A percentile compares a stretch with the other conserved stretches of the same genome.
phyloP scores from a whole-genome alignment of 2,329 filamentous ascomycete genomes.

The Ceratocystis colombiana region DNA sequence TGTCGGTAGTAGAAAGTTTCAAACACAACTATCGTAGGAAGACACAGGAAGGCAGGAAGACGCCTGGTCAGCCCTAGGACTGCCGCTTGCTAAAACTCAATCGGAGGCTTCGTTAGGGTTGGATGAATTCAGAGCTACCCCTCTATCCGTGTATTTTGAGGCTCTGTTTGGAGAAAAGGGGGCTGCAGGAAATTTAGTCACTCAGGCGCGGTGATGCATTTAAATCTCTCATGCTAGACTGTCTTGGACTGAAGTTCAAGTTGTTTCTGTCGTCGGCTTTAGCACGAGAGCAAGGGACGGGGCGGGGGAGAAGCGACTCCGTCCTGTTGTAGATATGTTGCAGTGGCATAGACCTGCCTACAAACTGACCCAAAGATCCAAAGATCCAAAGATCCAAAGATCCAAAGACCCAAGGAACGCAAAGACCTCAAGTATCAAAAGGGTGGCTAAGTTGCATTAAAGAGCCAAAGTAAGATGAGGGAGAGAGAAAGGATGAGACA shows the following conservation, averaged over 20 bases:
- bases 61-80: neutral
- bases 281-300: neutral
- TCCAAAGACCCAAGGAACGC: too few species aligned
- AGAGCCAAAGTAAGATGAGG: too few species aligned
- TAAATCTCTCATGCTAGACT: neutral
- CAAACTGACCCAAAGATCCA: too few species aligned
- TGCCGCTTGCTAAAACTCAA: neutral
- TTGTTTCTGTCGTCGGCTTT: neutral
- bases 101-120: neutral
- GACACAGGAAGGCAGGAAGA: neutral
- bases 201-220: neutral
- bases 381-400: too few species aligned
- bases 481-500: too few species aligned
- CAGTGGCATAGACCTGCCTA: too few species aligned
- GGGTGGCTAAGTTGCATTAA: too few species aligned
- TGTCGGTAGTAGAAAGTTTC: neutral
- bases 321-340: too few species aligned
- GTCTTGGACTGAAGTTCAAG: neutral
- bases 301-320: too few species aligned
- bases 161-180: constrained; percentile 6
- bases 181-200: neutral
- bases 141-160: neutral
- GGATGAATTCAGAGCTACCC: neutral
- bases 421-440: too few species aligned
- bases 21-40: neutral